A percentile compares a stretch with the other conserved stretches of the same genome.
Conservation (phyloP, 495 filamentous ascomycete genomes). For the Venustampulla echinocandica region DNA sequence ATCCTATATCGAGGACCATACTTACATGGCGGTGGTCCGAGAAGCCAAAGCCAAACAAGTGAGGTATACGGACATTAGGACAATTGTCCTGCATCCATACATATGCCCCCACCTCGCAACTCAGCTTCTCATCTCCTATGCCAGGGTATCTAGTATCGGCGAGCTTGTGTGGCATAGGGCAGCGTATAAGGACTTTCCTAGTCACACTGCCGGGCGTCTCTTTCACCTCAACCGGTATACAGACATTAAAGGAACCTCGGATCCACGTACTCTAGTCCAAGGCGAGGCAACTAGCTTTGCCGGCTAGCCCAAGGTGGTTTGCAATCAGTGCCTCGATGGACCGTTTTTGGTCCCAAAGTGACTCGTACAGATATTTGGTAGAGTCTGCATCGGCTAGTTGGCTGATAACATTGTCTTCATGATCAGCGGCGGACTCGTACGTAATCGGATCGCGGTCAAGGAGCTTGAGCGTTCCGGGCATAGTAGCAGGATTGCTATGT, state of each 20-base stretch:
- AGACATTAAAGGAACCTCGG: background rate
- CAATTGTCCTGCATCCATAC: constrained; percentile 1
- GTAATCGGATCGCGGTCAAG: background rate
- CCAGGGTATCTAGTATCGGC: constrained; percentile 1
- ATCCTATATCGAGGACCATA: background rate
- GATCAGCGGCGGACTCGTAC: background rate
- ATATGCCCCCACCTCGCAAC: background rate
- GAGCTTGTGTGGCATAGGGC: constrained; percentile 2
- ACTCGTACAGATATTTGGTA: background rate
- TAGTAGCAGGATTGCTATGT: too few species aligned
- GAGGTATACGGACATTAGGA: background rate
- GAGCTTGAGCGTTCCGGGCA: constrained; percentile 3
- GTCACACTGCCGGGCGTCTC: background rate
- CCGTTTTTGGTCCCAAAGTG: background rate
- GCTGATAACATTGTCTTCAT: background rate
- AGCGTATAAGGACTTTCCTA: background rate
- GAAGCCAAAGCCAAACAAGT: too few species aligned
- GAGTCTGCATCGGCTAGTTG: background rate
- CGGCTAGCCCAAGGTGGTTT: background rate
- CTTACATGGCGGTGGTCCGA: constrained; percentile 17
- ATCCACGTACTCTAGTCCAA: background rate
- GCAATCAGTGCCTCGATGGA: background rate
- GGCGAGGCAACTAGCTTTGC: background rate
- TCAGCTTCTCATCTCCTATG: too few species aligned
- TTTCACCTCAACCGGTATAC: constrained; percentile 1